Percentiles rank a stretch among this genome's conserved stretches.
Evolutionary conservation across 1,284 basidiomycete genomes (phyloP).

Genomic region (Moniliophthora roreri): DNA sequence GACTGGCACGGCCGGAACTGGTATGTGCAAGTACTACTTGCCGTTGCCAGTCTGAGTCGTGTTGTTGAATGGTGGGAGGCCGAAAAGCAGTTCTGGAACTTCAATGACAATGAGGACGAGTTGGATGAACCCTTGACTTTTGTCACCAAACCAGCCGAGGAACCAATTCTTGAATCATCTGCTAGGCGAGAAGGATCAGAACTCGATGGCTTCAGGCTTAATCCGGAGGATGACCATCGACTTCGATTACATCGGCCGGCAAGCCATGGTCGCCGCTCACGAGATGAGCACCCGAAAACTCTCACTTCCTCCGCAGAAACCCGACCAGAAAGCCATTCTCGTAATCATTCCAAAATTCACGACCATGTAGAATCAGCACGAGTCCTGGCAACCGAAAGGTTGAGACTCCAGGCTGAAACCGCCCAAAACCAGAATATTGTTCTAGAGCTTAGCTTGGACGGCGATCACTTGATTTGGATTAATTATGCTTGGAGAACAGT

Average conservation of each 20-base stretch:
- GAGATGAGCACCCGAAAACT: conserved; percentile 58
- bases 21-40: conserved; percentile 96
- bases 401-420: conserved; percentile 86
- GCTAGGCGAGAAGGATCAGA: conserved; percentile 43
- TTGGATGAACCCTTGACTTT: conserved; percentile 88
- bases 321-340: conserved; percentile 31
- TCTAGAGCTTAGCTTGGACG: conserved; percentile 92
- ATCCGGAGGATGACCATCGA: conserved; percentile 59
- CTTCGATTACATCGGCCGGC: conserved; percentile 48
- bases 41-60: conserved; percentile 94
- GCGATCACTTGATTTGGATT: conserved; percentile 90
- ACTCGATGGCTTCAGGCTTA: conserved; percentile 42
- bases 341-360: conserved; percentile 40
- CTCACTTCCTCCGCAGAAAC: conserved; percentile 35
- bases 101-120: conserved; percentile 91
- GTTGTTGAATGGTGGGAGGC: conserved; percentile 99
- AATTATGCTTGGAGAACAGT: conserved; percentile 95
- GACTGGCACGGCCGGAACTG: conserved; percentile 98
- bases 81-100: conserved; percentile 99
- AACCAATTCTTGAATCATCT: conserved; percentile 44
- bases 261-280: conserved; percentile 51
- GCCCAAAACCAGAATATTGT: conserved; percentile 95
- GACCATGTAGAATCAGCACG: conserved; percentile 71
- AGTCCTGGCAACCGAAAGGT: conserved; percentile 78
- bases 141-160: conserved; percentile 81